A percentile compares a stretch with the other conserved stretches of the same genome.
Evolutionary conservation across 2,329 filamentous ascomycete species (phyloP).

Genomic region (Dothistroma septosporum): DNA sequence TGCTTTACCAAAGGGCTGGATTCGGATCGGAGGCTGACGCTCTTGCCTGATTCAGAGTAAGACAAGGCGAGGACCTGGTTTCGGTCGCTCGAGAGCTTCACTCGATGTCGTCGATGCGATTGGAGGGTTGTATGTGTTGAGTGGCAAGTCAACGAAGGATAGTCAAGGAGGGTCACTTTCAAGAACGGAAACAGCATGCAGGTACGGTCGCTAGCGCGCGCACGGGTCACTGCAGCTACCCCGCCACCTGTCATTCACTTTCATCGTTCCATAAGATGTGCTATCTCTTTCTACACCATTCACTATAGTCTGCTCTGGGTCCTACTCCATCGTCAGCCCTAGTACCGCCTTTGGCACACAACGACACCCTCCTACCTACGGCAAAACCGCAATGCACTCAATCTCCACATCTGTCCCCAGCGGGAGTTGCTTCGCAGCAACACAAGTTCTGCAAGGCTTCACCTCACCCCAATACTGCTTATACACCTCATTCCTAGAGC

Average conservation of each 20-base stretch:
- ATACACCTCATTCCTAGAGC: constrained; percentile 57
- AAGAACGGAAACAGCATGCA: not conserved
- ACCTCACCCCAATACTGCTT: constrained; percentile 31
- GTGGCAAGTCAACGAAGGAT: not conserved
- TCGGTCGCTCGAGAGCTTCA: no score
- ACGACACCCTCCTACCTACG: constrained; percentile 22
- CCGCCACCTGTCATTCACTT: not conserved
- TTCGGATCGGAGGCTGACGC: no score
- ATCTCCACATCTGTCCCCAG: constrained; percentile 52
- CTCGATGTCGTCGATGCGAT: no score
- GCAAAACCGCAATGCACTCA: constrained; percentile 46
- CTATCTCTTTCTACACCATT: not conserved
- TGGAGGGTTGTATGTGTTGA: not conserved
- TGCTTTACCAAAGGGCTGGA: not conserved
- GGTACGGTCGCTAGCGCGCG: not conserved
- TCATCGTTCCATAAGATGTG: not conserved
- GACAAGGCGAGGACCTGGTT: no score
- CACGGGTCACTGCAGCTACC: not conserved
- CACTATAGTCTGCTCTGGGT: not conserved
- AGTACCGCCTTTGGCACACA: not conserved
- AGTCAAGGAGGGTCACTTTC: not conserved
- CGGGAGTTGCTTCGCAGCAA: constrained; percentile 51
- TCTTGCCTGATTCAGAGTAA: no score
- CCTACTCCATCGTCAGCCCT: not conserved
- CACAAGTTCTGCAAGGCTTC: constrained; percentile 39